Evolutionary conservation across 2,329 filamentous ascomycete genomes (phyloP).

Genomic region (Talaromyces sp.): DNA sequence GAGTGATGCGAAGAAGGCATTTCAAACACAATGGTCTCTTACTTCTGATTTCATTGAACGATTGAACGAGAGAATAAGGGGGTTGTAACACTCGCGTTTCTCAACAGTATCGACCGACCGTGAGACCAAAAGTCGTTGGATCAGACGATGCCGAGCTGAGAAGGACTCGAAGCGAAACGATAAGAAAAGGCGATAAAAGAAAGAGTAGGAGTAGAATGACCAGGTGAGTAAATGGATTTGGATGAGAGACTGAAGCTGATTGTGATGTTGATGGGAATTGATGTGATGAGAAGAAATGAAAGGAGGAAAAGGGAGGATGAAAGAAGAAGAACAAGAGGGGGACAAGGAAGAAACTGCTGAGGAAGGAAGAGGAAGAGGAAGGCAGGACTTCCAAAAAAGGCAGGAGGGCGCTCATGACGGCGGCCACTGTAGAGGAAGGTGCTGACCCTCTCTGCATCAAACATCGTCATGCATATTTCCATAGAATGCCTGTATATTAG

Average conservation of each 20-base stretch:
- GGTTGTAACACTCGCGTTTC: neutral
- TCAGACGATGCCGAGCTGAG: neutral
- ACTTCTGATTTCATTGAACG: constrained; percentile 11
- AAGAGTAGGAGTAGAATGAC: constrained; percentile 35
- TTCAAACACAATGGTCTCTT: neutral
- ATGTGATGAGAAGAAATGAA: constrained; percentile 32
- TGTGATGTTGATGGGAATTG: constrained; percentile 35
- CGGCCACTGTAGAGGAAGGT: neutral
- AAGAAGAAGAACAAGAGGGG: constrained; percentile 25
- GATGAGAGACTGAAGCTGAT: constrained; percentile 55
- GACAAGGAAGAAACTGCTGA: constrained; percentile 19
- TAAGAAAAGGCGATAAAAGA: constrained; percentile 22
- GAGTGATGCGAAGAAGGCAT: neutral
- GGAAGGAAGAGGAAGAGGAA: constrained; percentile 26
- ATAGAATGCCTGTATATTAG: neutral
- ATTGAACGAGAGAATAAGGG: constrained; percentile 5
- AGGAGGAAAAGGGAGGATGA: constrained; percentile 23
- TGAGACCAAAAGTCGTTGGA: neutral
- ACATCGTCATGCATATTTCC: neutral
- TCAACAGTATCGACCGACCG: constrained; percentile 7
- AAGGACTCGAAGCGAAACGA: constrained; percentile 14
- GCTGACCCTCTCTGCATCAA: neutral
- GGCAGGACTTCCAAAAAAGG: neutral
- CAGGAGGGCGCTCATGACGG: neutral
- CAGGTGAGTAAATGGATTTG: constrained; percentile 54